A percentile compares a stretch with the other conserved stretches of the same genome.
Conservation (phyloP, 2,329 filamentous ascomycete genomes). For the Ascochyta fabae region DNA sequence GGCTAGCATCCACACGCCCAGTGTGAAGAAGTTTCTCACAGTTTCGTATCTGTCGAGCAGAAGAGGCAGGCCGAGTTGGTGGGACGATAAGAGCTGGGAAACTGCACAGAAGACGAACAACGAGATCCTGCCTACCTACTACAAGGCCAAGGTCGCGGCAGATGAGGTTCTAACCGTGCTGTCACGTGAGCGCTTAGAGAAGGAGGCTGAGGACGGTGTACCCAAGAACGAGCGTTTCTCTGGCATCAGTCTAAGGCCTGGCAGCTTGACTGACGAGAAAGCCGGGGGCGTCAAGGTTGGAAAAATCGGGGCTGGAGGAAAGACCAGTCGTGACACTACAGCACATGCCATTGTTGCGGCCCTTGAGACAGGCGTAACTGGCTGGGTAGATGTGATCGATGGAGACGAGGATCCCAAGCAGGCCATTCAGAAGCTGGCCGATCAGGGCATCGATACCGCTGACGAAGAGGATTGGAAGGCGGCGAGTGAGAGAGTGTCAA, state of each 20-base stretch:
- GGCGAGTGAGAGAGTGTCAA: slow-evolving; percentile 13
- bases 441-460: slow-evolving; percentile 12
- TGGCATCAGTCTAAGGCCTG: slow-evolving; percentile 60
- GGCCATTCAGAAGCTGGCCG: slow-evolving; percentile 14
- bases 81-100: slow-evolving; percentile 57
- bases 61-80: slow-evolving; percentile 57
- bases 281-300: slow-evolving; percentile 58
- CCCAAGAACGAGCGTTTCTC: slow-evolving; percentile 49
- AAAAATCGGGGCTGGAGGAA: slow-evolving; percentile 51
- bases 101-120: slow-evolving; percentile 55
- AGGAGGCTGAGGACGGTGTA: slow-evolving; percentile 37
- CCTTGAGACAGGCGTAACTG: slow-evolving; percentile 57
- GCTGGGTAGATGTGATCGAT: slow-evolving; percentile 62
- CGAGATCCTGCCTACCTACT: slow-evolving; percentile 59
- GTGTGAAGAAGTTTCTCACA: slow-evolving; percentile 61
- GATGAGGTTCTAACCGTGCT: slow-evolving; percentile 62
- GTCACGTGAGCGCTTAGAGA: slow-evolving; percentile 37
- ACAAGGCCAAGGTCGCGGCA: slow-evolving; percentile 61
- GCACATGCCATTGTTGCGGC: slow-evolving; percentile 58
- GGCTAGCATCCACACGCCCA: slow-evolving; percentile 53
- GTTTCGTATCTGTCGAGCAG: slow-evolving; percentile 62
- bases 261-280: slow-evolving; percentile 56
- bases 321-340: slow-evolving; percentile 58
- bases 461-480: slow-evolving; percentile 18
- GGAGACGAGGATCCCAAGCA: slow-evolving; percentile 53